Evolutionary conservation across 2,329 filamentous ascomycete genomes (phyloP).

Genomic region (Arthrobotrys iridis): DNA sequence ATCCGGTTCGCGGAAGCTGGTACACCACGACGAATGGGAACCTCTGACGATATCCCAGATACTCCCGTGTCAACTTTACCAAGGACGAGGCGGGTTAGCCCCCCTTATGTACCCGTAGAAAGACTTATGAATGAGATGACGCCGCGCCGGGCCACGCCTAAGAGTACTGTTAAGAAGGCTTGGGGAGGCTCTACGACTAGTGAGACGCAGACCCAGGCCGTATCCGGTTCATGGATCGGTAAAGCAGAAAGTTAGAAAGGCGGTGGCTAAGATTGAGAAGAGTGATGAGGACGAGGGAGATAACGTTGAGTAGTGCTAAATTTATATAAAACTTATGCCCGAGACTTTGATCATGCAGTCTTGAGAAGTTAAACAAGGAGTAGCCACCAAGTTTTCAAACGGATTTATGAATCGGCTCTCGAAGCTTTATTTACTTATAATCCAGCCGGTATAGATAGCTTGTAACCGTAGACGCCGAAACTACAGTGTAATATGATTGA

Average conservation of each 20-base stretch:
- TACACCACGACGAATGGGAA: constrained; percentile 20
- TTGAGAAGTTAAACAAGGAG: too few species aligned
- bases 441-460: too few species aligned
- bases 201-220: background rate
- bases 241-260: background rate
- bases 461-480: too few species aligned
- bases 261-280: background rate
- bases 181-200: background rate
- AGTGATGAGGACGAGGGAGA: too few species aligned
- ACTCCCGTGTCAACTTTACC: constrained; percentile 6
- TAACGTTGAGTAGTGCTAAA: too few species aligned
- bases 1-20: background rate
- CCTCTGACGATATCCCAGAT: constrained; percentile 4
- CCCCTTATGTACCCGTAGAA: background rate
- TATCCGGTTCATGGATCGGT: background rate
- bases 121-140: background rate
- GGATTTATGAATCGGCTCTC: too few species aligned
- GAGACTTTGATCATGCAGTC: too few species aligned
- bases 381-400: too few species aligned
- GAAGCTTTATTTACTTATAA: too few species aligned
- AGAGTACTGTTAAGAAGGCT: background rate
- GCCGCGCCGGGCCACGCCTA: background rate
- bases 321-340: too few species aligned
- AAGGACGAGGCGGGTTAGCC: background rate
- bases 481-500: too few species aligned